Percentiles rank a stretch among this genome's conserved stretches.
Evolutionary conservation across 164 flowering plant species (phyloP).

Genomic region (Nymphaea colorata): DNA sequence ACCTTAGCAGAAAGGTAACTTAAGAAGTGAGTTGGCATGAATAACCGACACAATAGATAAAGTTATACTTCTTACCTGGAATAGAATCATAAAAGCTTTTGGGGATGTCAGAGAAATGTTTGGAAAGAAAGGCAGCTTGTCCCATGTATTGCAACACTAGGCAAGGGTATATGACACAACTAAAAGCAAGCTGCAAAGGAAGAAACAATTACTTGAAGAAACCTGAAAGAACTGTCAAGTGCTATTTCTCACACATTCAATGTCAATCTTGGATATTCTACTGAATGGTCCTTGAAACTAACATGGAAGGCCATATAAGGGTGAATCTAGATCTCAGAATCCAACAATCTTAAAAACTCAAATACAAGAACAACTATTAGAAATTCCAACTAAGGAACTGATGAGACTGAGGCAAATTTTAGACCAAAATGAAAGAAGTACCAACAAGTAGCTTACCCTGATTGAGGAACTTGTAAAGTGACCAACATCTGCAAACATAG

Average conservation of each 20-base stretch:
- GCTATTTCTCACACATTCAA: too few species aligned
- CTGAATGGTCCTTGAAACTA: neutral
- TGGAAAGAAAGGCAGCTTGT: conserved; percentile 69
- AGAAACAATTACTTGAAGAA: neutral
- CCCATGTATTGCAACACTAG: conserved; percentile 75
- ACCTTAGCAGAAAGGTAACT: neutral
- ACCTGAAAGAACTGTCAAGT: neutral
- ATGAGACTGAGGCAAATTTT: neutral
- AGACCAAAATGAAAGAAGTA: neutral
- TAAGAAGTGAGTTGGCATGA: neutral
- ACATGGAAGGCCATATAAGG: neutral
- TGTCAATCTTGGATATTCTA: too few species aligned
- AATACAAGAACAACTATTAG: too few species aligned
- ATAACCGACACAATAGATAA: neutral
- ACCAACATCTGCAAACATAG: conserved; percentile 57
- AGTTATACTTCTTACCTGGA: conserved; percentile 30
- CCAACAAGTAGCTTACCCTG: conserved; percentile 23
- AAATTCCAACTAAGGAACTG: too few species aligned
- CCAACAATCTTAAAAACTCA: too few species aligned
- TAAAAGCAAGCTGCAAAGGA: conserved; percentile 43
- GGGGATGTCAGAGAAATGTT: conserved; percentile 29
- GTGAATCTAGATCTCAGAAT: neutral
- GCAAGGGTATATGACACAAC: conserved; percentile 45
- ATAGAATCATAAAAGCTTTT: conserved; percentile 52
- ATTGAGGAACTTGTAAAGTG: conserved; percentile 38